Evolutionary conservation across 768 basidiomycete genomes (phyloP).

Genomic region (Hericium rajendrae): DNA sequence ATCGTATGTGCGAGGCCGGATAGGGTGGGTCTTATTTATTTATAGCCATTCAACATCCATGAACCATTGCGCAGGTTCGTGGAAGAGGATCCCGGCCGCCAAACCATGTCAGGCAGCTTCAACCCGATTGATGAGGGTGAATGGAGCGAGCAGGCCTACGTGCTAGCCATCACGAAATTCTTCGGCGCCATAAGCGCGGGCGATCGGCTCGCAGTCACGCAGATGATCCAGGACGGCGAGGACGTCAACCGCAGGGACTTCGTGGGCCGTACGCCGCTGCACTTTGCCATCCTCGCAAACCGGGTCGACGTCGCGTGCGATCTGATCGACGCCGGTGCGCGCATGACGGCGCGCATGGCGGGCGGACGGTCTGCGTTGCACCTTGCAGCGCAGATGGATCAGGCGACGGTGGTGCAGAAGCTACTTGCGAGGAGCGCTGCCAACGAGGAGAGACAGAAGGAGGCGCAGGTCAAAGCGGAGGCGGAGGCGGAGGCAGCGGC

Average conservation of each 20-base stretch:
- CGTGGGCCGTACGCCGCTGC: slow-evolving; percentile 52
- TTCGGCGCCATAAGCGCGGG: slow-evolving; percentile 43
- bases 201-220: slow-evolving; percentile 31
- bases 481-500: slow-evolving; percentile 6
- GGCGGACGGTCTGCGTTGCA: slow-evolving; percentile 50
- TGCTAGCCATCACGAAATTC: slow-evolving; percentile 42
- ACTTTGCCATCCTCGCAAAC: slow-evolving; percentile 42
- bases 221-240: slow-evolving; percentile 31
- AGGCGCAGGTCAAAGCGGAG: slow-evolving; percentile 11
- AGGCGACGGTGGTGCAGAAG: slow-evolving; percentile 34
- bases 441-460: slow-evolving; percentile 20
- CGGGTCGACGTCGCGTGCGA: slow-evolving; percentile 37
- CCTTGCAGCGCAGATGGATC: slow-evolving; percentile 42
- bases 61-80: slow-evolving; percentile 33
- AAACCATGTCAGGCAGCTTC: slow-evolving; percentile 53
- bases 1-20: slow-evolving; percentile 35
- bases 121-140: slow-evolving; percentile 58
- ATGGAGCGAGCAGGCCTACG: slow-evolving; percentile 55
- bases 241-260: slow-evolving; percentile 49
- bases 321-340: slow-evolving; percentile 45
- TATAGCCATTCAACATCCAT: neutral
- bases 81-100: slow-evolving; percentile 50
- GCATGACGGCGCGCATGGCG: slow-evolving; percentile 45
- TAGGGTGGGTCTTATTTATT: neutral
- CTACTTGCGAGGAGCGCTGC: slow-evolving; percentile 38